Evolutionary conservation across 805 yeast species (phyloP).

Genomic region (Candida oleophila): DNA sequence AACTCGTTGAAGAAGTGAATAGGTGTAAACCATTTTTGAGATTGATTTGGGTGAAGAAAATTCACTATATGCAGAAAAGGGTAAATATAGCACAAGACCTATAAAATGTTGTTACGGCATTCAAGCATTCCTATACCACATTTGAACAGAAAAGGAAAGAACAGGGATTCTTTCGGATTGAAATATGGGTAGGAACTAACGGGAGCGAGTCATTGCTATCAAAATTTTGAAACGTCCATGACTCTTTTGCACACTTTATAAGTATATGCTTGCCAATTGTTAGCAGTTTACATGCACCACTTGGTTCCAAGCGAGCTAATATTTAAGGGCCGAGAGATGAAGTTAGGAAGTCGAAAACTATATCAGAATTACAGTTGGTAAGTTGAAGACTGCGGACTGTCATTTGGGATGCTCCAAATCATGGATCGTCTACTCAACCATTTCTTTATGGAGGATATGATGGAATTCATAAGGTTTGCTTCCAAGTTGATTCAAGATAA

Average conservation of each 20-base stretch:
- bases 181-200: too few relatives aligned
- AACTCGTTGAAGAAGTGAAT: background rate
- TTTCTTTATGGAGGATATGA: constrained; percentile 84
- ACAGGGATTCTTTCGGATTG: too few relatives aligned
- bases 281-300: too few relatives aligned
- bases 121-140: too few relatives aligned
- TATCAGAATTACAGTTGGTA: constrained; percentile 63
- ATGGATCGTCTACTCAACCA: constrained; percentile 77
- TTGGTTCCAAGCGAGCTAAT: constrained; percentile 63
- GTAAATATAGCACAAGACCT: background rate
- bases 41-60: background rate
- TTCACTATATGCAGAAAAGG: background rate
- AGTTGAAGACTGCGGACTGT: constrained; percentile 85
- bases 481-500: constrained; percentile 12
- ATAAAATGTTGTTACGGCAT: too few relatives aligned
- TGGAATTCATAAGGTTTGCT: constrained; percentile 79
- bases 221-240: too few relatives aligned
- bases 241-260: too few relatives aligned
- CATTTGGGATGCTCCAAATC: constrained; percentile 88
- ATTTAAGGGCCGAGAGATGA: constrained; percentile 73
- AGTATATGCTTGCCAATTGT: too few relatives aligned
- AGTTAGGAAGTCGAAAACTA: constrained; percentile 54
- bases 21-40: background rate
- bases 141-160: too few relatives aligned
- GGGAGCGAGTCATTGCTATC: too few relatives aligned